Evolutionary conservation across 2,329 filamentous ascomycete species (phyloP), one percentile per base, ranked within the genome.

Genomic region (Arthrobotrys conoides): DNA sequence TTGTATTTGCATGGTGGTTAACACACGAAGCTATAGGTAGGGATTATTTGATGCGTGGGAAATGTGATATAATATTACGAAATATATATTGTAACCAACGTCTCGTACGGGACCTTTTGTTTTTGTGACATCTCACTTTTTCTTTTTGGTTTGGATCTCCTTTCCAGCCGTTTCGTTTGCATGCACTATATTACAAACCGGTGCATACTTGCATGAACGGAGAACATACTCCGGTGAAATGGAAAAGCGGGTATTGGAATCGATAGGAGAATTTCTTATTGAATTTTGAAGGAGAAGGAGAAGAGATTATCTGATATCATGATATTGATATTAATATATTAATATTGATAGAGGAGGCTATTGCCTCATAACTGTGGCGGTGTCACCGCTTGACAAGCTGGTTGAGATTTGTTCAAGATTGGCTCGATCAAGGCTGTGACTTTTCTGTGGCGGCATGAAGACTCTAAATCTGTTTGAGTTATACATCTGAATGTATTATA

Each of bases 41-140:
- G 53, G 53, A 36, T 59, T 20, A 6, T 22, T 59, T 30, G 27
- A 33, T 36, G 53, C 10, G 36, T 61, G 36, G 57, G 20, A 44
- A 61, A 61, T 61, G 36, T 61, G 57, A 61, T 61, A 61, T 44
- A 61, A 61, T 30, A 41, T 24, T 41, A 59, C 27, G 10, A 30
- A 27, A 30, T n/a, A 59, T 20, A 38, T 30, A 22, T 38, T 33
- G 9, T 38, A 59, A 30, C 30, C 22, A 59, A 30, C 30, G 10
- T 41, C 53, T 59, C 53, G 53, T 59, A 59, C 53, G 53, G 53
- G 18, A 16, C 16, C 8, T n/a, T 10, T 6, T 4, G 14, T 3
- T 55, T 30, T 33, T 33, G 24, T 30, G n/a, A 22, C 33, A 27
- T 27, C 12, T 44, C 53, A 59, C 36, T 16, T 61, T 27, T 61